Evolutionary conservation across 2,329 filamentous ascomycete genomes (phyloP).

Genomic region (Ustulina deusta): DNA sequence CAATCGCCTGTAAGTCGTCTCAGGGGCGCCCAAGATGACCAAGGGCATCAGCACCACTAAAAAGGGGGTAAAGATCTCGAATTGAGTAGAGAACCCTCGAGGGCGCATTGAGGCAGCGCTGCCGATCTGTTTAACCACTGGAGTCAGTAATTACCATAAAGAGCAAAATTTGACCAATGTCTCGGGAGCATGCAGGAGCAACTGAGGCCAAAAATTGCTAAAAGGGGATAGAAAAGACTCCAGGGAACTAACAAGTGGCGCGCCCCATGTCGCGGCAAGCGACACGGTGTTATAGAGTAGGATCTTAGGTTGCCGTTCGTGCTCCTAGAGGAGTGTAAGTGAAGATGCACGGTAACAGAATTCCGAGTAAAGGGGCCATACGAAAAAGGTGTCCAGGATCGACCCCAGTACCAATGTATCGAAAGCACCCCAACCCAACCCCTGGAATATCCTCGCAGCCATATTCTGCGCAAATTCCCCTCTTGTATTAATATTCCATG

Average conservation of each 20-base stretch:
- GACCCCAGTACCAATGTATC: slow-evolving; percentile 65
- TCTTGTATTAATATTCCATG: slow-evolving; percentile 62
- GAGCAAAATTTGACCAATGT: no score
- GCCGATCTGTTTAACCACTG: no score
- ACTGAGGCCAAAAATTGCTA: no score
- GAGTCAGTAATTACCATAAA: no score
- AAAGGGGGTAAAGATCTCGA: slow-evolving; percentile 64
- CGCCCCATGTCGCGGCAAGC: slow-evolving; percentile 64
- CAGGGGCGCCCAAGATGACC: slow-evolving; percentile 62
- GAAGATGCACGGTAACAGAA: slow-evolving; percentile 45
- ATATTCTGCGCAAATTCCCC: slow-evolving; percentile 61
- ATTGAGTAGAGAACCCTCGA: slow-evolving; percentile 60
- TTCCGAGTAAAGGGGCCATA: slow-evolving; percentile 45
- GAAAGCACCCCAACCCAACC: slow-evolving; percentile 69
- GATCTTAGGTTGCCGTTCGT: slow-evolving; percentile 62
- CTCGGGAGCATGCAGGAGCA: no score
- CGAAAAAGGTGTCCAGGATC: slow-evolving; percentile 69
- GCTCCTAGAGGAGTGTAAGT: slow-evolving; percentile 58
- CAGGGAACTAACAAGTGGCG: no score
- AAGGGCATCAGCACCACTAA: slow-evolving; percentile 61
- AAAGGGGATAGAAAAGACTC: no score
- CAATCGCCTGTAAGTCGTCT: slow-evolving; percentile 64
- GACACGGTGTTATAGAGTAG: slow-evolving; percentile 60
- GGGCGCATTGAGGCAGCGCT: slow-evolving; percentile 59
- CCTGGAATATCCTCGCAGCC: slow-evolving; percentile 66